Percentiles rank a stretch among this genome's conserved stretches.
These are phyloP conservation scores for Tulasnella calospora DNA, from an alignment of 768 basidiomycete species.

Conservation along the genomic window DNA sequence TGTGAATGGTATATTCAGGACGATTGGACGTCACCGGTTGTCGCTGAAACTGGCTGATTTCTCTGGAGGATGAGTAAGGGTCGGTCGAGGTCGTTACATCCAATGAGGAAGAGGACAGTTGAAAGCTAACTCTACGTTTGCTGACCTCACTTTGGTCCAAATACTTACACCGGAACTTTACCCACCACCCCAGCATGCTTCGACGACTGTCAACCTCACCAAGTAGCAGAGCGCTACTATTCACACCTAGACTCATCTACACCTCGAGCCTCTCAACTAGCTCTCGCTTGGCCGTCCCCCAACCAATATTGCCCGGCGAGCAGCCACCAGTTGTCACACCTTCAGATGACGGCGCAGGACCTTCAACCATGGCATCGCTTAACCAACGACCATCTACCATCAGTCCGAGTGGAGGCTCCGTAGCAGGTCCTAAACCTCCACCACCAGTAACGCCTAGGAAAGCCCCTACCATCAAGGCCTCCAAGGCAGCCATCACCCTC, in stretches of 20 bases:
- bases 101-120: not conserved
- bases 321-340: constrained; percentile 13
- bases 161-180: not conserved
- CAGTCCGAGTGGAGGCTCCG: constrained; percentile 4
- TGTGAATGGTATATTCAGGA: not conserved
- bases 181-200: not conserved
- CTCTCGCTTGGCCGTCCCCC: not conserved
- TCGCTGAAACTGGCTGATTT: not conserved
- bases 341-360: not conserved
- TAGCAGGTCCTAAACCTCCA: constrained; percentile 21
- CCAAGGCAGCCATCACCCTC: constrained; percentile 72
- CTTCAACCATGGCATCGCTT: not conserved
- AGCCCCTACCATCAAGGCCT: constrained; percentile 60
- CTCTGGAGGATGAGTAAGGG: not conserved
- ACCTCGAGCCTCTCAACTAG: not conserved
- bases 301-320: constrained; percentile 11
- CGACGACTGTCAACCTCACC: not conserved
- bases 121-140: not conserved
- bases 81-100: not conserved
- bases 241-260: not conserved
- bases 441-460: constrained; percentile 69
- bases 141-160: not conserved
- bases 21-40: not conserved
- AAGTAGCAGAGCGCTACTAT: not conserved
- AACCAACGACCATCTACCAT: not conserved